A percentile compares a stretch with the other conserved stretches of the same genome.
phyloP scores from a whole-genome alignment of 2,329 filamentous ascomycete genomes.

The Trichoderma sp. region DNA sequence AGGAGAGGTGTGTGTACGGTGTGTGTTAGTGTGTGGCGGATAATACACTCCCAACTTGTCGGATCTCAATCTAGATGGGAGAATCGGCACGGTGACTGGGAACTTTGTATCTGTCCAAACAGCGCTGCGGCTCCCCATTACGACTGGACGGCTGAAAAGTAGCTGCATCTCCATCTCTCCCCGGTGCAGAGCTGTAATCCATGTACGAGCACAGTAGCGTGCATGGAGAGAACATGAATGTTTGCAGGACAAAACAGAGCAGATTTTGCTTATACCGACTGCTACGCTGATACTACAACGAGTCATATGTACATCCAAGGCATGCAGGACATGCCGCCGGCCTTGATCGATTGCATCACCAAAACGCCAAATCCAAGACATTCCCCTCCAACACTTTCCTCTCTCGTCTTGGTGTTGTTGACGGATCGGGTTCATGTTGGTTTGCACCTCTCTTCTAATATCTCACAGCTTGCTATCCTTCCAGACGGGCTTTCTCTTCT shows the following conservation, averaged over 20 bases:
- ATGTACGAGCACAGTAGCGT: neutral
- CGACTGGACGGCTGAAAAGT: neutral
- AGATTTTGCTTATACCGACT: neutral
- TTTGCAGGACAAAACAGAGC: neutral
- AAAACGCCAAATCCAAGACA: constrained; percentile 6
- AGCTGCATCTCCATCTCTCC: neutral
- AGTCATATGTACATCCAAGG: constrained; percentile 6
- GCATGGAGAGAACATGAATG: neutral
- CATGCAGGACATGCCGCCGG: neutral
- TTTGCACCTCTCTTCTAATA: neutral
- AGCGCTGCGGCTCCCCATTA: neutral
- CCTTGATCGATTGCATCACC: constrained; percentile 4
- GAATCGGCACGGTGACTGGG: neutral
- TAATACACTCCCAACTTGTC: neutral
- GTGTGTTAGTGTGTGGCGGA: neutral
- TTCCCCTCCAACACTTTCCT: neutral
- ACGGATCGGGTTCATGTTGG: neutral
- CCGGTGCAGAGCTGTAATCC: neutral
- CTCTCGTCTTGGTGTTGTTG: neutral
- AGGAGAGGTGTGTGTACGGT: neutral
- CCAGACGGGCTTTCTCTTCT: constrained; percentile 70
- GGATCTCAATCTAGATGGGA: neutral
- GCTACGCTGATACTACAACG: neutral
- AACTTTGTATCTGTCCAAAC: neutral
- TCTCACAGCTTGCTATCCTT: constrained; percentile 57